Evolutionary conservation across 805 yeast genomes (phyloP), one percentile per base, ranked within the genome.

Genomic region (Maudiozyma saulgeensis): DNA sequence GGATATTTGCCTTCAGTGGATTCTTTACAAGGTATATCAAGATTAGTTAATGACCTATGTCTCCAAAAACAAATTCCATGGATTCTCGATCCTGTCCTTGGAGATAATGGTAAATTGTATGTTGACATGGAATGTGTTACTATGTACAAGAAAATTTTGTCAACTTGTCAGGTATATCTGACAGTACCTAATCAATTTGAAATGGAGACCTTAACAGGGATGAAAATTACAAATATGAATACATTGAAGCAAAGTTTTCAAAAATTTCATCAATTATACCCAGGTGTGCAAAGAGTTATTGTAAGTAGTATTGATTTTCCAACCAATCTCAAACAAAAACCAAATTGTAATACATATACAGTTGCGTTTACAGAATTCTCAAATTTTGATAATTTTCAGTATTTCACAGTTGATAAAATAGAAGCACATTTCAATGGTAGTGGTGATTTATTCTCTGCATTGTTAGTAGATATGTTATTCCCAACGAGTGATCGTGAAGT

Each of bases 11-110:
- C 96, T 4, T 74, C 76, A 46, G 77, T 74, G 3, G 80, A 73
- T 34, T 78, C 79, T 4, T 69, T 88, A 45, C 59, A 67, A 39
- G 72, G 74, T 0, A 74, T 87, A 0, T 74, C 73, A 39, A 61
- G 71, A 13, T 61, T 80, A 2, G 70, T 75, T 34, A 54, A 51
- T 13, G 51, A 47, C 51, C 63, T 68, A 45, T 68, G 68, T 44
- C 60, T 56, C 41, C 46, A 47, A 43, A 60, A 57, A 46, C 53
- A 60, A 45, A 39, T 56, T 13, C 43, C 77, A 16, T 80, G 91
- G 81, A 73, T 90, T 4, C 63, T 91, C 45, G 98, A 91, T 63
- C 98, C 98, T 1, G 93, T 91, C 0, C 68, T 91, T 63, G 98
- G 98, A 12, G 98, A 91, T 61, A 83, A 87, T 57, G 96, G 96